Evolutionary conservation across 2,329 filamentous ascomycete genomes (phyloP).

Genomic region (Endoconidiophora laricicola): DNA sequence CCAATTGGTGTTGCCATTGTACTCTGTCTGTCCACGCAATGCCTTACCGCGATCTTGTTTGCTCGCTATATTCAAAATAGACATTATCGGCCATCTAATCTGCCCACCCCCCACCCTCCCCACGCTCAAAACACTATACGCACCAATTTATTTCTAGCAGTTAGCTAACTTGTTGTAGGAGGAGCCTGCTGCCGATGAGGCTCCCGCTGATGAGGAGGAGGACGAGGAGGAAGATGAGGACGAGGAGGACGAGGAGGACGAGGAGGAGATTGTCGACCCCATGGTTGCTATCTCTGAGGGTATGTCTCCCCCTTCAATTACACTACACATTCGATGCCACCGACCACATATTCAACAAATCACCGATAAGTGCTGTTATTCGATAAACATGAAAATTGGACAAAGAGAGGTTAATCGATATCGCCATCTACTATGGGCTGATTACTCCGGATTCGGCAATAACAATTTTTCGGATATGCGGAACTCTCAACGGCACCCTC

Average conservation of each 20-base stretch:
- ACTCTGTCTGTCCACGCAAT: not conserved
- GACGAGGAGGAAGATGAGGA: slow-evolving; percentile 43
- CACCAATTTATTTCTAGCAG: not conserved
- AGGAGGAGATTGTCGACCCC: slow-evolving; percentile 72
- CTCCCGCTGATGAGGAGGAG: slow-evolving; percentile 26
- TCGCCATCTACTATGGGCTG: not conserved
- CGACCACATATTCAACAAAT: slow-evolving; percentile 4
- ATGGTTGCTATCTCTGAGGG: slow-evolving; percentile 86
- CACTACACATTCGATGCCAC: too few relatives aligned
- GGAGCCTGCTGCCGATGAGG: slow-evolving; percentile 18
- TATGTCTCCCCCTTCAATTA: slow-evolving; percentile 31
- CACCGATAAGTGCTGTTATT: not conserved
- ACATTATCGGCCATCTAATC: not conserved
- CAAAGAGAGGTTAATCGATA: too few relatives aligned
- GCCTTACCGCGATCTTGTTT: not conserved
- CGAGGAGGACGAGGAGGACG: slow-evolving; percentile 57
- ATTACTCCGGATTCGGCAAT: too few relatives aligned
- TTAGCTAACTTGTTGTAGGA: slow-evolving; percentile 8
- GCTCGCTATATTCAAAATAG: not conserved
- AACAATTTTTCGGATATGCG: too few relatives aligned
- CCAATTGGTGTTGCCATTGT: not conserved
- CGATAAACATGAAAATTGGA: not conserved
- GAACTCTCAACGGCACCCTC: too few relatives aligned
- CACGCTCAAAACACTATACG: not conserved
- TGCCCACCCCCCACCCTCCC: not conserved